A percentile compares a stretch with the other conserved stretches of the same genome.
Evolutionary conservation across 208 protist genomes (phyloP).

Genomic region (Strigomonas culicis): DNA sequence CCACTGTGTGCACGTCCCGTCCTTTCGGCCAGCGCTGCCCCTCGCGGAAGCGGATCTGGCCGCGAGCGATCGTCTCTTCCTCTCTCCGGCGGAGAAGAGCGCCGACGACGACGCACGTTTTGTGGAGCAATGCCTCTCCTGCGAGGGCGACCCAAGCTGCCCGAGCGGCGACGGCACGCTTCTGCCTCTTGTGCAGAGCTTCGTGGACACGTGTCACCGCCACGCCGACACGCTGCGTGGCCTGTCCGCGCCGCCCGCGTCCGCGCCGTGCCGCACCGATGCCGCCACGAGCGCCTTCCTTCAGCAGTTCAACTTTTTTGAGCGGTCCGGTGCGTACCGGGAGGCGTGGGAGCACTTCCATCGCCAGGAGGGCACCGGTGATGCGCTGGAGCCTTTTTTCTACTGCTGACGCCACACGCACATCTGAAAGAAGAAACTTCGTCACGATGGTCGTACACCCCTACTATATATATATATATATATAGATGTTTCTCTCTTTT

Average conservation of each 20-base stretch:
- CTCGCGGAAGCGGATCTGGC: neutral
- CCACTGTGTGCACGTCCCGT: constrained; percentile 30
- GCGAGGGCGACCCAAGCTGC: too few relatives aligned
- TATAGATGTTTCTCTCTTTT: too few relatives aligned
- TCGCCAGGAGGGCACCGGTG: neutral
- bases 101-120: neutral
- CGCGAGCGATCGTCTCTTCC: neutral
- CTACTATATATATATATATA: too few relatives aligned
- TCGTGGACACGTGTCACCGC: too few relatives aligned
- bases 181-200: too few relatives aligned
- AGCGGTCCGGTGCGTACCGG: constrained; percentile 12
- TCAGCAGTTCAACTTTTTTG: constrained; percentile 17
- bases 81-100: neutral
- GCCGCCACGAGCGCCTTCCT: neutral
- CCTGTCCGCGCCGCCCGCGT: neutral
- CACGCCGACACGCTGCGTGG: neutral
- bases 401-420: neutral
- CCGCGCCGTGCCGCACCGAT: neutral
- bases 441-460: too few relatives aligned
- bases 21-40: constrained; percentile 18
- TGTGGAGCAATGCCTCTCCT: neutral
- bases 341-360: constrained; percentile 18
- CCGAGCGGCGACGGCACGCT: too few relatives aligned
- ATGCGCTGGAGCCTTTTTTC: constrained; percentile 1
- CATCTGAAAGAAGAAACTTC: too few relatives aligned